Evolutionary conservation across 148 eudicot species (phyloP), one percentile per base, ranked within the genome.

Genomic region (Spergularia bocconei): DNA sequence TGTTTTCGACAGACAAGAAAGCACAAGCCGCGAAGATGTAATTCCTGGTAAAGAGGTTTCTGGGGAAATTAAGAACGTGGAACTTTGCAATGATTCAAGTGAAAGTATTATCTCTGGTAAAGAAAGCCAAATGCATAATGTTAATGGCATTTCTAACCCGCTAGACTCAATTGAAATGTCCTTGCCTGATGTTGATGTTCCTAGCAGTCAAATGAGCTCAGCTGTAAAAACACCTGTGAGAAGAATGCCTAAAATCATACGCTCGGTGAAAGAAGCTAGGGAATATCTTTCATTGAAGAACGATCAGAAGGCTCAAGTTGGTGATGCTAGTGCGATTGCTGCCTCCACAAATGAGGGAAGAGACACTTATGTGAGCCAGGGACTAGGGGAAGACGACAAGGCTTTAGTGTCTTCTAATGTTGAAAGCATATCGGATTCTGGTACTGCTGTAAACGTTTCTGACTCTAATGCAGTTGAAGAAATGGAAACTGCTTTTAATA

Each of bases 241-340:
- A 80, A 82, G 75, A 57, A 90, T 81, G 77, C 85, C 87, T 48
- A 88, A 84, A 82, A 78, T 91, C 74, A 93, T 93, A 78, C 75
- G 77, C 51, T 90, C 97, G 8, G 95, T 87, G 68, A 82, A 83
- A 71, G 98, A 93, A 87, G 97, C 98, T 44, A 88, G 90, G 80
- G 91, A 88, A 71, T 93, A 88, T 79, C 97, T 93, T 63, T 80
- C 87, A 54, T 78, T 48, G 79, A 93, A 81, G 80, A 74, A 74
- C 75, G 79, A 69, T 39, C 62, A 73, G 70, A 73, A 80, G 60
- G 41, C 38, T 64, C 74, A 68, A 53, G 66, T 33, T 71, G 61
- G 66, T 78, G 80, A 67, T 67, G 29, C 68, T 57, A 68, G 76
- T 47, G 65, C 55, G 67, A 73, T 39, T 60, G n/a, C 63, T 67